Conservation (phyloP, 345 rosid species). For the Salix viminalis region DNA sequence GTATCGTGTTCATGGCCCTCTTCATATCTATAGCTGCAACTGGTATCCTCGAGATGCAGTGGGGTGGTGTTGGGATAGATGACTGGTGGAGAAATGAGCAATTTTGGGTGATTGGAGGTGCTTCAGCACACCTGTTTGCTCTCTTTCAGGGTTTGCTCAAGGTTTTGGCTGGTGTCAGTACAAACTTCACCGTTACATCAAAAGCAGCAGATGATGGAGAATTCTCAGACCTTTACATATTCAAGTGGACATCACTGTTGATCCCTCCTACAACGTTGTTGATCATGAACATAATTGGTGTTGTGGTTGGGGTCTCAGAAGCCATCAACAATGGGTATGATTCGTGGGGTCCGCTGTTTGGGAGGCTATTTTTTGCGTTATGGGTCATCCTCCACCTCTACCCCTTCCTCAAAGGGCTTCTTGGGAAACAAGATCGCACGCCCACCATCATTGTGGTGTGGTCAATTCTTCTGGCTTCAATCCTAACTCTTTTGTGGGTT, state of each 20-base stretch:
- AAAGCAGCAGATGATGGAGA: conserved; percentile 93
- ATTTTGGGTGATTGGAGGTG: conserved; percentile 99
- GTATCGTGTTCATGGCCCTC: conserved; percentile 79
- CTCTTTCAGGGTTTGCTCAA: conserved; percentile 92
- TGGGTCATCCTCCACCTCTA: conserved; percentile 95
- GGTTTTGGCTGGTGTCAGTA: conserved; percentile 90
- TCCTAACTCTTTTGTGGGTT: conserved; percentile 93
- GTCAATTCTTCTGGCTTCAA: conserved; percentile 92
- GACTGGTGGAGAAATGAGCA: conserved; percentile 99
- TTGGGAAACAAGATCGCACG: conserved; percentile 92
- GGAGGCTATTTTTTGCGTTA: conserved; percentile 83
- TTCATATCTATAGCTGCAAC: conserved; percentile 93
- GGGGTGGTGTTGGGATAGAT: conserved; percentile 95
- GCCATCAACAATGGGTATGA: conserved; percentile 97
- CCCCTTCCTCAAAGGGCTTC: conserved; percentile 97
- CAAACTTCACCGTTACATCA: conserved; percentile 91
- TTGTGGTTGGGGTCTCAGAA: conserved; percentile 85
- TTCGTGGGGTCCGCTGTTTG: conserved; percentile 97
- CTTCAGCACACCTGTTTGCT: conserved; percentile 88
- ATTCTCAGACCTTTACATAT: conserved; percentile 88
- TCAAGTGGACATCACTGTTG: conserved; percentile 94
- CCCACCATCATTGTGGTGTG: conserved; percentile 91
- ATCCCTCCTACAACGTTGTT: conserved; percentile 84
- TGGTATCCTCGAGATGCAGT: conserved; percentile 94
- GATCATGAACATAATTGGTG: conserved; percentile 81